Base-by-base conservation (phyloP, 345 rosid species). In the Eutrema japonicum region DNA sequence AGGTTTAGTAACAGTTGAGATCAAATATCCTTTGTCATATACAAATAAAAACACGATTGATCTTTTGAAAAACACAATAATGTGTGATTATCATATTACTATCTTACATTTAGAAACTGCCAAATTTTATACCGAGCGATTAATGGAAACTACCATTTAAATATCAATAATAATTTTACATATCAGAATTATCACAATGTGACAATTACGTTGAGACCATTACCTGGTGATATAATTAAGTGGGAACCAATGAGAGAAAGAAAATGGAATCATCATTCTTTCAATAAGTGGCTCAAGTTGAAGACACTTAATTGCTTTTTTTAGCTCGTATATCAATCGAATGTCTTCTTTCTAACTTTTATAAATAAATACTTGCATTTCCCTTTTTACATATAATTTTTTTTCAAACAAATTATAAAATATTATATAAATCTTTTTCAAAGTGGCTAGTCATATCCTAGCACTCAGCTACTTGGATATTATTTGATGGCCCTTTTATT, bases 391-490 rank as follows among this genome's bases (percentile, higher is more conserved):
- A 3, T 0, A 13, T 52, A 35, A 2, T 8, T 40, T n/a, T 55
- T 22, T n/a, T 33, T 10, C 36, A 62, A 5, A 30, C 0, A 35
- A 3, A 38, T 29, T 4, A 7, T 46, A 57, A 38, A 35, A 73
- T 55, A 46, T 37, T 10, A 13, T 42, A 26, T 38, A 4, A 4
- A 57, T 66, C 0, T 62, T 29, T 69, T 76, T 76, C 70, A 69
- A 76, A 69, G 75, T 76, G 75, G 79, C 13, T 55, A 76, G 62
- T 69, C 70, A 76, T 76, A 46, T 37, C 45, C 6, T 62, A 45
- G 59, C 79, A 76, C 75, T 76, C 64, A 54, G 58, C 74, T 68
- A 68, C 45, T 75, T 68, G 79, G 48, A 61, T 54, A 29, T 46
- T 40, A 43, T 59, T 67, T 33, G 78, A 42, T 60, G 46, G n/a